phyloP scores from a whole-genome alignment of 148 eudicot species.

The Selenicereus undatus region DNA sequence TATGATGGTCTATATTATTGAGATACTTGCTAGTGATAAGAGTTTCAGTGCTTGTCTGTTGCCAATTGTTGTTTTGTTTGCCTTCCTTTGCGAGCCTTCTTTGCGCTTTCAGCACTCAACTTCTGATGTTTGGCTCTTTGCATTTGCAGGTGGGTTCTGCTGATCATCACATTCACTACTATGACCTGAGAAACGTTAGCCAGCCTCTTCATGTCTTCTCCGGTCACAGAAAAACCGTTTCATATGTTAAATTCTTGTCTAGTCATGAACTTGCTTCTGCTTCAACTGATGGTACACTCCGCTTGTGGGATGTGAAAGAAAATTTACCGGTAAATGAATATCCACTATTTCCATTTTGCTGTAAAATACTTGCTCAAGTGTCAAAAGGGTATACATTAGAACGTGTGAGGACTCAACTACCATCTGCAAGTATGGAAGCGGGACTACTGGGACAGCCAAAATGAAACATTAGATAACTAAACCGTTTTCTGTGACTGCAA shows the following conservation, averaged over 20 bases:
- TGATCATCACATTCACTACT: slow-evolving; percentile 82
- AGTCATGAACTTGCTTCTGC: slow-evolving; percentile 87
- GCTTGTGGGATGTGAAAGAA: slow-evolving; percentile 77
- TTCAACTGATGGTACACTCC: slow-evolving; percentile 84
- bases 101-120: not conserved
- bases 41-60: too few species aligned
- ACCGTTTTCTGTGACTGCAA: too few species aligned
- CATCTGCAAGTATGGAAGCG: not conserved
- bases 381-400: too few species aligned
- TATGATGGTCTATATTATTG: not conserved
- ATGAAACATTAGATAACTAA: not conserved
- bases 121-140: slow-evolving; percentile 8
- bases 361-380: not conserved
- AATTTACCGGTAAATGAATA: slow-evolving; percentile 45
- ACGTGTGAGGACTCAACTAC: not conserved
- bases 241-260: slow-evolving; percentile 85
- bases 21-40: not conserved
- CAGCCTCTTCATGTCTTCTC: slow-evolving; percentile 72
- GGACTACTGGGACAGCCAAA: not conserved
- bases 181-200: slow-evolving; percentile 79
- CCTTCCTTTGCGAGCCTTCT: not conserved
- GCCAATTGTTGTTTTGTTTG: not conserved
- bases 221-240: slow-evolving; percentile 84
- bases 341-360: not conserved
- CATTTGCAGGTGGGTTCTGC: slow-evolving; percentile 87